phyloP scores from a whole-genome alignment of 2,329 filamentous ascomycete species.

The Fusarium irregulare region DNA sequence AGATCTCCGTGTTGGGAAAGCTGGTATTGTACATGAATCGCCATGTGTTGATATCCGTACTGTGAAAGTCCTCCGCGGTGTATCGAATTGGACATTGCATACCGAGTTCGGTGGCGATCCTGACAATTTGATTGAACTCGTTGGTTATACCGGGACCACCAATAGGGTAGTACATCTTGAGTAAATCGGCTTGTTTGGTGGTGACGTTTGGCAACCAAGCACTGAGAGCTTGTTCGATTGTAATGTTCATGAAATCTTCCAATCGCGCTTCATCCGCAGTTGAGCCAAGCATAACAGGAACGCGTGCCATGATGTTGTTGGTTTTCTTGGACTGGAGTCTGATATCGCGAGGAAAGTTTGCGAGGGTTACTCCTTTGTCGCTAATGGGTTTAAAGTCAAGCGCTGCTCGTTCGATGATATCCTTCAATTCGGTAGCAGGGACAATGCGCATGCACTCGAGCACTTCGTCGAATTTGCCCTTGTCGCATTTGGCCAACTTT shows the following conservation, averaged over 20 bases:
- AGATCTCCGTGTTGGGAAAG: constrained; percentile 59
- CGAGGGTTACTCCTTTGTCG: constrained; percentile 41
- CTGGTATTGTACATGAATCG: constrained; percentile 60
- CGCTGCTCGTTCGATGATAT: constrained; percentile 22
- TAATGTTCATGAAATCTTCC: constrained; percentile 4
- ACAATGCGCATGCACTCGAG: constrained; percentile 44
- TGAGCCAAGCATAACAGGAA: constrained; percentile 41
- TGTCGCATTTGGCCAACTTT: constrained; percentile 20
- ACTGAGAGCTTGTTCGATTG: neutral
- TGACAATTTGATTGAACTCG: constrained; percentile 33
- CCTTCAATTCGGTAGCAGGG: constrained; percentile 29
- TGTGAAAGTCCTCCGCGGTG: constrained; percentile 48
- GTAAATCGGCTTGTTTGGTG: neutral
- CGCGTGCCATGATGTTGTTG: constrained; percentile 29
- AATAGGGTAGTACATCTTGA: constrained; percentile 31
- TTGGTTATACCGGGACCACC: constrained; percentile 29
- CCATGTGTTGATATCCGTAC: constrained; percentile 55
- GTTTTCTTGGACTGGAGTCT: constrained; percentile 21
- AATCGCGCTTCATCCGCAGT: constrained; percentile 42
- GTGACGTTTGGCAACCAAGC: neutral
- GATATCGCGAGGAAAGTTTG: constrained; percentile 22
- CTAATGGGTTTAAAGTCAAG: constrained; percentile 39
- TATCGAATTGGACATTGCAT: constrained; percentile 40
- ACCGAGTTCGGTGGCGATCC: constrained; percentile 36
- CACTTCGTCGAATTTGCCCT: neutral